Evolutionary conservation across 2,329 filamentous ascomycete species (phyloP), one percentile per base, ranked within the genome.

Genomic region (Mycocentrospora acerina): DNA sequence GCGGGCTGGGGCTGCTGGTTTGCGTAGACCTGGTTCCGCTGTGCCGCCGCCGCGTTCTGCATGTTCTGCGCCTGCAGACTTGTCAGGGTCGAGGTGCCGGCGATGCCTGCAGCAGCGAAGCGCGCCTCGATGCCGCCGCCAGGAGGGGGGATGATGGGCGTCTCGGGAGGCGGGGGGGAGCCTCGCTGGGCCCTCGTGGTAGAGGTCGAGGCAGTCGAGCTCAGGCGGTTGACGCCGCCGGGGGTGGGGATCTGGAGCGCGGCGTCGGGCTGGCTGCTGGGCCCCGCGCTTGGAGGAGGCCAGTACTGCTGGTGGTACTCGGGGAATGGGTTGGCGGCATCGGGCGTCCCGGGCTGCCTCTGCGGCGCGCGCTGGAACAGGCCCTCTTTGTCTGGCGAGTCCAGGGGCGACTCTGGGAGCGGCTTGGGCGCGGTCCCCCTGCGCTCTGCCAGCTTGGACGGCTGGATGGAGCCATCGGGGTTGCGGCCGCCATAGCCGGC

Each of bases 161-260:
- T 97, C 66, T 97, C 91, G 7, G 93, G 93, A 1, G 93, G 93
- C 4, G 93, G 91, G 4, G 93, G 93, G 18, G 91, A 97, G 29
- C 93, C 93, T 54, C 93, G 81, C 60, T 87, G 90, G 14, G 93
- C 93, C 50, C 88, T 83, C 2, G 91, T 96, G 1, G 93, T 98
- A 2, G 90, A 95, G 10, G 84, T 95, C 0, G 93, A 97, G 11
- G 91, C 90, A 7, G 88, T 95, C 2, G 91, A 96, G 57, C 78
- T 81, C 46, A 85, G 71, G 22, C 82, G 74, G 53, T 82, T 83
- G 45, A 84, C 74, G 2, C 77, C 74, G 18, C 63, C 68, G 8
- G 74, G 72, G 38, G 76, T 76, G 12, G 76, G 73, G 19, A 80
- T 72, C 32, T 74, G 73, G 39, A 82, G 64, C 17, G 68, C 68